phyloP scores from a whole-genome alignment of 306 rosid genomes.

The Medicago ruthenica region DNA sequence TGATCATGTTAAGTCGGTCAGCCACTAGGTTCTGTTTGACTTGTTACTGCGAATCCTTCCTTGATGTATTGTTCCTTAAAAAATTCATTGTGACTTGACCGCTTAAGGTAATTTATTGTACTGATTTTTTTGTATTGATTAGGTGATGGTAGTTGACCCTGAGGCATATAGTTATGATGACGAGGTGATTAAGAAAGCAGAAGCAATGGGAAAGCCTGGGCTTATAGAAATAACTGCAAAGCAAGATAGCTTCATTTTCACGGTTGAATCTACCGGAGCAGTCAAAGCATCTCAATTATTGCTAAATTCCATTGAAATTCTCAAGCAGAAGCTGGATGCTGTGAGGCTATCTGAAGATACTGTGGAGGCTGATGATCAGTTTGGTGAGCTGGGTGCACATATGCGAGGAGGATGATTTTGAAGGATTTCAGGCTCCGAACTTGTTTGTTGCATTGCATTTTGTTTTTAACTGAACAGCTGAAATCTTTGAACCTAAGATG shows the following conservation, averaged over 20 bases:
- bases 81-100: slow-evolving; percentile 1
- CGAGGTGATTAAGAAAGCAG: slow-evolving; percentile 93
- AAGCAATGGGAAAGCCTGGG: slow-evolving; percentile 95
- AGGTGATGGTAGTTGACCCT: slow-evolving; percentile 77
- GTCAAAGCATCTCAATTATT: slow-evolving; percentile 83
- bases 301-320: slow-evolving; percentile 89
- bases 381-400: slow-evolving; percentile 97
- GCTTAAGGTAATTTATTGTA: background rate
- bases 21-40: no score
- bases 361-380: slow-evolving; percentile 91
- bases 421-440: slow-evolving; percentile 38
- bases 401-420: slow-evolving; percentile 86
- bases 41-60: no score
- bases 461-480: slow-evolving; percentile 41
- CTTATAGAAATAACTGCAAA: slow-evolving; percentile 84
- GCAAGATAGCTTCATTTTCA: slow-evolving; percentile 91
- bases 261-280: slow-evolving; percentile 94
- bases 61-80: background rate
- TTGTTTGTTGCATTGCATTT: slow-evolving; percentile 34
- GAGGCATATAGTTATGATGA: slow-evolving; percentile 94
- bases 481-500: slow-evolving; percentile 34
- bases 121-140: background rate
- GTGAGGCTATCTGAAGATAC: slow-evolving; percentile 94
- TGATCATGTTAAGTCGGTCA: no score
- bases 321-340: slow-evolving; percentile 92